These are phyloP conservation scores for Podaxis mareebaensis DNA, from an alignment of 768 basidiomycete genomes.

Conservation along the genomic window DNA sequence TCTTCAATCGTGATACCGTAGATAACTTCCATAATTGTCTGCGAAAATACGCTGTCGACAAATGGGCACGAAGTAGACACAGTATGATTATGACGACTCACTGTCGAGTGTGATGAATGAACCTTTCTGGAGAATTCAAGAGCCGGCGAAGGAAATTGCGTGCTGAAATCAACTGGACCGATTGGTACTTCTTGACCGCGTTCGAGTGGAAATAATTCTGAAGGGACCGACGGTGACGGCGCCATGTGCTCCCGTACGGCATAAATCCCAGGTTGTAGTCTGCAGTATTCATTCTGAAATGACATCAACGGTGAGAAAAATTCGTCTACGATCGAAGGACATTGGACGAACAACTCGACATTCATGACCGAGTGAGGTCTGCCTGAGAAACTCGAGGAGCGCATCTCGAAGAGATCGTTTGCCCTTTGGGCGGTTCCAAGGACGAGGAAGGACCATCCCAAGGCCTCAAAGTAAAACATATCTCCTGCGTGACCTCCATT, in stretches of 20 bases:
- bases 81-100: constrained; percentile 16
- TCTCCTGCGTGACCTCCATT: constrained; percentile 14
- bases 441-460: constrained; percentile 16
- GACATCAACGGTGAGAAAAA: background rate
- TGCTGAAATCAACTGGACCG: constrained; percentile 24
- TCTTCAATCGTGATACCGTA: constrained; percentile 36
- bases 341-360: constrained; percentile 1
- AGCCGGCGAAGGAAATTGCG: constrained; percentile 23
- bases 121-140: constrained; percentile 23
- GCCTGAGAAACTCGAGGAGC: constrained; percentile 20
- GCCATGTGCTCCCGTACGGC: constrained; percentile 21
- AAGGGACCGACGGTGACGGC: constrained; percentile 17
- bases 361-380: constrained; percentile 10
- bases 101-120: constrained; percentile 27
- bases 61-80: background rate
- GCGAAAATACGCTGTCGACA: constrained; percentile 29
- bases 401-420: constrained; percentile 18
- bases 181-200: constrained; percentile 23
- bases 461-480: constrained; percentile 18
- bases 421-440: constrained; percentile 13
- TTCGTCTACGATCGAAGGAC: background rate
- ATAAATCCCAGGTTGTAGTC: constrained; percentile 18
- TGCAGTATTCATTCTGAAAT: background rate
- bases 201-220: background rate
- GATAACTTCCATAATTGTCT: constrained; percentile 35